Evolutionary conservation across 2,329 filamentous ascomycete genomes (phyloP), one percentile per base, ranked within the genome.

Genomic region (Mariannaea sp.): DNA sequence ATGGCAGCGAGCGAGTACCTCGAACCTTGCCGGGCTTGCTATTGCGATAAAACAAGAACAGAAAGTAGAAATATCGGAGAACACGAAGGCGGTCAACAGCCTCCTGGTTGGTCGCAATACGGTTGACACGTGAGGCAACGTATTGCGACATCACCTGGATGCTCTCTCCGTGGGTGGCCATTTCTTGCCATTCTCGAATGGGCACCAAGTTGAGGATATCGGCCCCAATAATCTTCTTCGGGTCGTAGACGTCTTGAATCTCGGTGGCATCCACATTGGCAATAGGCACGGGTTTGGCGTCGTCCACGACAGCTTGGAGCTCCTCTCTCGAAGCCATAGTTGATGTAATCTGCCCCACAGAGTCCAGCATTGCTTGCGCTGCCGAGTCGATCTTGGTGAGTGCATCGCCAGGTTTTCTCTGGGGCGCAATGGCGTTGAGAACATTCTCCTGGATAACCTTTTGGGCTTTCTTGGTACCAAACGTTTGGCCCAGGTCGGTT

Each of bases 391-490:
- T 75, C 61, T 81, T 80, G 29, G 74, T 73, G n/a, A 77, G 73
- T 49, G 68, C 70, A 17, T 70, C 66, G 30, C 61, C 64, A 1
- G 52, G 46, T 50, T 62, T 69, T 58, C 68, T 73, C 65, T 70
- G 69, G 35, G 77, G 71, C 35, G 73, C 74, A 61, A 93, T 90
- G 14, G 88, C 87, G 66, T 92, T 92, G 64, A 89, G 80, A 2
- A 85, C 84, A 58, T 82, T 79, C 50, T 86, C 82, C 22, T 80
- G 78, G 61, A 94, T 84, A 1, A 84, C 87, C 74, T 92, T 93
- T 78, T 86, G 88, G 17, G 90, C 88, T 73, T 92, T 93, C 76
- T 90, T 92, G 20, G 89, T 93, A 70, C 90, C 90, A 66, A 95
- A 95, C 26, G 87, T 85, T 64, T 89, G 81, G 33, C 88, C 89